phyloP scores from a whole-genome alignment of 495 filamentous ascomycete genomes.

The Aspergillus kassunensis region DNA sequence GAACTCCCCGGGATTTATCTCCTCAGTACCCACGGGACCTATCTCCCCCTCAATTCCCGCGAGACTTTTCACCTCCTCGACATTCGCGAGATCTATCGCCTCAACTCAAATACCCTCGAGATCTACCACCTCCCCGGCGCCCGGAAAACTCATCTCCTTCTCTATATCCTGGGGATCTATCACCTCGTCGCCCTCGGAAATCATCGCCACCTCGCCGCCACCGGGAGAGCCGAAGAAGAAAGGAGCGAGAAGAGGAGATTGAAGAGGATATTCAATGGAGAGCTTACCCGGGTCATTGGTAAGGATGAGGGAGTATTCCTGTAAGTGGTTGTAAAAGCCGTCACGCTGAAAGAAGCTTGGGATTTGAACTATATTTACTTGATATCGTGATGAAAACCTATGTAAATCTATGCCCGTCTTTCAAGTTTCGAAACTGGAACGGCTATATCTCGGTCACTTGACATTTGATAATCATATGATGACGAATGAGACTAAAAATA shows the following conservation, averaged over 20 bases:
- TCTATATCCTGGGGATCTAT: background rate
- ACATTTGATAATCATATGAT: background rate
- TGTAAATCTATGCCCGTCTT: too few relatives aligned
- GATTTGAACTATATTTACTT: too few relatives aligned
- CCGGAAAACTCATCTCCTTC: background rate
- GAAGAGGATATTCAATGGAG: conserved; percentile 16
- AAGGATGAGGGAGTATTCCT: background rate
- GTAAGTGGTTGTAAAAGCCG: too few relatives aligned
- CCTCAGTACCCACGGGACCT: too few relatives aligned
- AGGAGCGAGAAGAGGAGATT: conserved; percentile 16
- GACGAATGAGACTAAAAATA: background rate
- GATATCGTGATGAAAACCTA: too few relatives aligned
- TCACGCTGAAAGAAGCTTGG: too few relatives aligned
- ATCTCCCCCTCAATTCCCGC: too few relatives aligned
- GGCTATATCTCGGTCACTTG: background rate
- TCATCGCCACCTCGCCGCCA: conserved; percentile 13
- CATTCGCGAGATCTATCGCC: too few relatives aligned
- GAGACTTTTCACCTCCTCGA: conserved; percentile 10
- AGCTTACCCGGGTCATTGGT: conserved; percentile 17
- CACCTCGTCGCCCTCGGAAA: conserved; percentile 6
- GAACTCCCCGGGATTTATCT: too few relatives aligned
- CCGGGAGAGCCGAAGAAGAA: conserved; percentile 21
- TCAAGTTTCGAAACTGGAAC: background rate
- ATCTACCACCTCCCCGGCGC: conserved; percentile 9
- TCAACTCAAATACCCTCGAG: too few relatives aligned